Evolutionary conservation across 768 basidiomycete species (phyloP), one percentile per base, ranked within the genome.

Genomic region (Zangia roseola): DNA sequence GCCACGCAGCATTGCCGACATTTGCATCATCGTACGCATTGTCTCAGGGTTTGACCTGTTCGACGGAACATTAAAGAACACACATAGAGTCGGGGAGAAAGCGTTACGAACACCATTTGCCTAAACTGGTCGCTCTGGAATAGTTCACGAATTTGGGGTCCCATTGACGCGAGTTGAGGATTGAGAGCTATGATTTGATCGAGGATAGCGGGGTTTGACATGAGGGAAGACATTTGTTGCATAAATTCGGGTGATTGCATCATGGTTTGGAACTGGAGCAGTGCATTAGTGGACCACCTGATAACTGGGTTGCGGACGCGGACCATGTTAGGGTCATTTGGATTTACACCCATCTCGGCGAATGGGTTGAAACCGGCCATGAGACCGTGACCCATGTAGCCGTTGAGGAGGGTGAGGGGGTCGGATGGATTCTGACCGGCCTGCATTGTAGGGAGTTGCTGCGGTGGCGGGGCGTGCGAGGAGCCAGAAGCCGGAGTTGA

Each of bases 271-370:
- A 94, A 74, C 88, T 92, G 59, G 6, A 10, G 20, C 5, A 17
- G 17, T 9, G 7, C 13, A 28, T 59, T 10, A 43, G 45, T 31
- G 20, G 19, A 40, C 40, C 20, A 9, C 30, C 34, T n/a, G 21
- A 24, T 20, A 16, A 10, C 10, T 25, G 24, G 21, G 10, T 17
- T 7, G 19, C 31, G 38, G 71, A 28, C 14, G 52, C 81, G 55
- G 51, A 91, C 92, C 83, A 95, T 90, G 65, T 97, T 97, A 0
- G 94, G 94, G 65, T 97, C 95, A 58, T 90, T 91, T 5, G 80
- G 75, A 62, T 99, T 99, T 37, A 95, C 42, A 2, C 94, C 95
- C 81, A 95, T 83, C 5, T 86, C 87, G 0, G 86, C 78, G 61
- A 99, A 98, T 0, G 97, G 95, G 60, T 98, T 97, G 64, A 94